Evolutionary conservation across 129 eudicot genomes (phyloP), one percentile per base, ranked within the genome.

Genomic region (Artemisia tridentata): DNA sequence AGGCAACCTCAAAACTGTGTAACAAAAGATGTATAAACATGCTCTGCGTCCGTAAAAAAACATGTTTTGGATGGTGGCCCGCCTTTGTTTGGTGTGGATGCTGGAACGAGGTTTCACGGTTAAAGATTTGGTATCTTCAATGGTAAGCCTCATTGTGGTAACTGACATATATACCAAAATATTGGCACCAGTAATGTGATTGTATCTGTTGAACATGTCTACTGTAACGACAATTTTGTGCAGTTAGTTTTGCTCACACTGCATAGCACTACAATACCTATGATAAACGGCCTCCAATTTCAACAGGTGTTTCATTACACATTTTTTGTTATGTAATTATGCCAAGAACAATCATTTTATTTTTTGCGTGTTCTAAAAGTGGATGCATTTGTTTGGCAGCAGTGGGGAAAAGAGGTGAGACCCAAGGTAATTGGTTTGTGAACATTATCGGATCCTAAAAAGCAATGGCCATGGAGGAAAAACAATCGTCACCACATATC

Each of bases 401-500:
- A 90, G 97, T 90, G 95, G 95, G 95, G 87, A 74, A 79, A 75
- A 66, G 84, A 68, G 72, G 97, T 95, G 10, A 71, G 91, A 52
- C 87, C 86, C 7, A 87, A 85, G 79, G 68, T 84, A 50, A 34
- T 90, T 17, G 97, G 97, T 16, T 70, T 90, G 75, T 90, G 97
- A 91, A 85, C 91, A n/a, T 69, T 87, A 17, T 41, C 80, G 4
- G 83, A 90, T 77, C 97, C 97, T 3, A 88, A 90, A 76, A 88
- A 79, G 84, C 97, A 95, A 79, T 90, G 97, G 97, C 85, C 87
- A 46, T 90, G 86, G 84, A 83, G 97, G 58, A 90, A 66, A 69
- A 90, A 65, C n/a, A 73, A 75, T 23, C 91, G 95, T 31, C 72
- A 87, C 43, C 79, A 84, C n/a, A 61, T 43, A 61, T 61, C 29